Base-by-base conservation (phyloP, 1,284 basidiomycete species). In the Tremellales sp. region DNA sequence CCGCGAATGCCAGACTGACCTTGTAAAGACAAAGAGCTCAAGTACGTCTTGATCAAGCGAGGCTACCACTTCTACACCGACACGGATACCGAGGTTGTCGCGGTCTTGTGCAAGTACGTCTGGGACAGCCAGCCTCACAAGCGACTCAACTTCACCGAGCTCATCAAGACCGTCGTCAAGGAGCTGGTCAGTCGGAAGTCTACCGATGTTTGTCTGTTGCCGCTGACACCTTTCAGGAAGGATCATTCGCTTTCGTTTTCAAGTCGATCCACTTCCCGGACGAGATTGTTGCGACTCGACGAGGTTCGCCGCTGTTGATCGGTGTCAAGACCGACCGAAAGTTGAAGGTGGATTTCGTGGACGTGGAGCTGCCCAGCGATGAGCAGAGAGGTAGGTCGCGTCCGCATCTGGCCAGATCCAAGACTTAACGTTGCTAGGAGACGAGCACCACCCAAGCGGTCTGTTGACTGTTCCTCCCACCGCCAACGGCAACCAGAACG, bases 261-360 rank as follows among this genome's bases (percentile, higher is more conserved):
- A 98, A 97, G 79, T 97, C 93, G 15, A 76, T 77, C 33, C 92
- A 98, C 79, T 99, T 85, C 81, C 96, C 96, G 45, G 90, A 94
- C 65, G 90, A 98, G 76, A 83, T 96, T 57, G 91, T 98, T 57
- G 88, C 89, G 50, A 90, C 93, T 53, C 89, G 93, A 65, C 89
- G 96, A 67, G 96, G 96, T 67, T 98, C 94, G 24, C 96, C 96
- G 22, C 84, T 99, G 24, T 77, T 98, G 51, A 86, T 98, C 67
- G 96, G 96, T 79, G 94, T 99, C 73, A 98, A 98, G 86, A 97
- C 96, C 29, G 94, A 98, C 74, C 93, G 94, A 82, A 98, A 98
- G 78, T 83, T 99, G 72, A 99, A 99, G 80, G 94, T 97, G 44
- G 96, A 98, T 79, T 98, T 98, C 71, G 94, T 99, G 50, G 96